Base-by-base conservation (phyloP, 805 yeast genomes). In the Cyberlindnera subsufficiens region DNA sequence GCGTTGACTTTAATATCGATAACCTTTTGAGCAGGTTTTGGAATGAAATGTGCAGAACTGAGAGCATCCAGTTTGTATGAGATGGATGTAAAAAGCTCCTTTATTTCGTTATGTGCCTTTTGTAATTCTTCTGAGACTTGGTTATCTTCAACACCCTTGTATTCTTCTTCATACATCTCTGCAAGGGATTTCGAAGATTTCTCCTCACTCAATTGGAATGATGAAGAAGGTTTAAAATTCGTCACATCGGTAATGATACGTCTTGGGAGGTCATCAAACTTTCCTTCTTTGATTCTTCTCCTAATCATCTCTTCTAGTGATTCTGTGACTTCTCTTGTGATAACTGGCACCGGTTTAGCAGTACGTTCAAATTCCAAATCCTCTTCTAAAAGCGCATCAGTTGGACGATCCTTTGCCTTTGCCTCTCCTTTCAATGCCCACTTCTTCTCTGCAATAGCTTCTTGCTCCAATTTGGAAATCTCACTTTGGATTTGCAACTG, bases 391-490 rank as follows among this genome's bases (percentile, higher is more conserved):
- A 93, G 69, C 1, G 97, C 82, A 66, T 93, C 96, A 35, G 71
- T 69, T 7, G 95, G 96, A 59, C 99, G 75, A 51, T 82, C 84
- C 48, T 75, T 78, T 2, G 89, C 86, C 44, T 76, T 75, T 2
- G 87, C 89, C 65, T 93, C 99, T 65, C 99, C 99, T 55, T 81
- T 84, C 77, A 91, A 74, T 7, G 96, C 80, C 99, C 99, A 91
- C 55, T 80, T 80, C 67, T 93, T 91, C 44, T 84, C 91, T 4
- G 90, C 93, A 27, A 91, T 80, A 15, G 93, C 82, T 60, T 90
- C 97, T 36, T 80, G 78, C 65, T 91, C 99, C 39, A 90, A 69
- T 52, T 75, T 72, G 30, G 75, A 75, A 47, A 93, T 93, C 63
- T 93, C 95, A 30, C 75, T 72, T 55, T 82, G 86, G 20, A 93